phyloP scores from a whole-genome alignment of 345 rosid genomes.

The Adansonia digitata region DNA sequence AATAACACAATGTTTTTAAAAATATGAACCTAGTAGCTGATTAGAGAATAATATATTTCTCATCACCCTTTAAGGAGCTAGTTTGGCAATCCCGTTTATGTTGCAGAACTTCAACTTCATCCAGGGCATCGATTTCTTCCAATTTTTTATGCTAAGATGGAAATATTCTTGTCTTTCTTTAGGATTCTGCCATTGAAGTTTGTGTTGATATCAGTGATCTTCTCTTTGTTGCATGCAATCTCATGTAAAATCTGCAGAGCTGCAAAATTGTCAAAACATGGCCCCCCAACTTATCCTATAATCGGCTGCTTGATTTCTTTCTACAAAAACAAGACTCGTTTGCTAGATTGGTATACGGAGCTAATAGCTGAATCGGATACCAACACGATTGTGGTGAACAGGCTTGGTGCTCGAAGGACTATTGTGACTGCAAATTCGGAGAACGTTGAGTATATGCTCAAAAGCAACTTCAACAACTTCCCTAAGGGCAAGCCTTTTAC shows the following conservation, averaged over 20 bases:
- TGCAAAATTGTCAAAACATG: slow-evolving; percentile 2
- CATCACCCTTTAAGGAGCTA: neutral
- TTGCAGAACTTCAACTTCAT: neutral
- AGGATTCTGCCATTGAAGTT: slow-evolving; percentile 8
- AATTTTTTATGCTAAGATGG: slow-evolving; percentile 22
- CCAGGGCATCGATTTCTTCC: neutral
- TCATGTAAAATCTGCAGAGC: slow-evolving; percentile 8
- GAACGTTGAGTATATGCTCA: slow-evolving; percentile 76
- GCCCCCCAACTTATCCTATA: slow-evolving; percentile 54
- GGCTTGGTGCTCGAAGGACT: slow-evolving; percentile 58
- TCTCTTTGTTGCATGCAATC: slow-evolving; percentile 19
- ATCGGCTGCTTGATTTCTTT: slow-evolving; percentile 72
- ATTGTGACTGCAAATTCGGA: slow-evolving; percentile 67
- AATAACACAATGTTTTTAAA: neutral
- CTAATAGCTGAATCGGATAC: slow-evolving; percentile 49
- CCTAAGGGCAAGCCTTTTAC: slow-evolving; percentile 91
- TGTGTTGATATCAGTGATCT: slow-evolving; percentile 12
- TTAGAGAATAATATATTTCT: neutral
- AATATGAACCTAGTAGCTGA: neutral
- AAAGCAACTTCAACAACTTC: slow-evolving; percentile 74
- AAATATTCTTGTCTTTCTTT: slow-evolving; percentile 15
- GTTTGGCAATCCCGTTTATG: neutral
- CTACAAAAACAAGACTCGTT: slow-evolving; percentile 55
- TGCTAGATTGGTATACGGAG: slow-evolving; percentile 79
- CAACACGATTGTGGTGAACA: slow-evolving; percentile 50